Evolutionary conservation across 2,329 filamentous ascomycete genomes (phyloP), one percentile per base, ranked within the genome.

Genomic region (Fusarium bulbicola): DNA sequence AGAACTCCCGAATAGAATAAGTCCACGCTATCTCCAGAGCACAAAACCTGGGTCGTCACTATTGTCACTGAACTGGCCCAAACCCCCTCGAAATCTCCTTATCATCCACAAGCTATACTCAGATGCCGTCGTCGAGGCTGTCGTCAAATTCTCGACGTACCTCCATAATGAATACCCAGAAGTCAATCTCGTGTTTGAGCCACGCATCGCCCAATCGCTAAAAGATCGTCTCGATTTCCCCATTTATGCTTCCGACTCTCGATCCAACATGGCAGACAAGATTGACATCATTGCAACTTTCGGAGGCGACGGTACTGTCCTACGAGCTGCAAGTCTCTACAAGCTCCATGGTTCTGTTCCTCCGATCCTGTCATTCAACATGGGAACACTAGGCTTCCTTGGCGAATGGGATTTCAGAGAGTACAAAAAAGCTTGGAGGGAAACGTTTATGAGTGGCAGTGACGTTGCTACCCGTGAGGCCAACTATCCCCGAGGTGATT

Each of bases 341-440:
- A 94, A 94, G 66, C 92, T 93, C 42, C 91, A 93, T 49, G 86
- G 89, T 5, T 90, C 91, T 47, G 95, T 99, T 0, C 96, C 96
- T 1, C 96, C 96, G 0, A 93, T 99, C 39, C 86, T 99, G 13
- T 95, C 94, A 4, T 99, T 99, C 80, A 97, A 95, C 80, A 98
- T 99, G 94, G 96, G 96, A 11, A 97, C 95, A 0, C 85, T 99
- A 2, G 96, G 96, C 0, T 99, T 99, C 75, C 84, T 99, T 13
- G 95, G 95, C 21, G 95, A 98, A 82, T 99, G 95, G 95, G 97
- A 96, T 77, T 98, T 98, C 80, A 87, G 87, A 12, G 95, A 98
- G 77, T 94, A 97, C 84, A 97, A 97, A 83, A 89, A 93, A 54
- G 96, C 96, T 0, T 97, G 97, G 84, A 87, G 94, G 54, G 94